Evolutionary conservation across 2,329 filamentous ascomycete species (phyloP), one percentile per base, ranked within the genome.

Genomic region (Ilyonectria mors-panacis): DNA sequence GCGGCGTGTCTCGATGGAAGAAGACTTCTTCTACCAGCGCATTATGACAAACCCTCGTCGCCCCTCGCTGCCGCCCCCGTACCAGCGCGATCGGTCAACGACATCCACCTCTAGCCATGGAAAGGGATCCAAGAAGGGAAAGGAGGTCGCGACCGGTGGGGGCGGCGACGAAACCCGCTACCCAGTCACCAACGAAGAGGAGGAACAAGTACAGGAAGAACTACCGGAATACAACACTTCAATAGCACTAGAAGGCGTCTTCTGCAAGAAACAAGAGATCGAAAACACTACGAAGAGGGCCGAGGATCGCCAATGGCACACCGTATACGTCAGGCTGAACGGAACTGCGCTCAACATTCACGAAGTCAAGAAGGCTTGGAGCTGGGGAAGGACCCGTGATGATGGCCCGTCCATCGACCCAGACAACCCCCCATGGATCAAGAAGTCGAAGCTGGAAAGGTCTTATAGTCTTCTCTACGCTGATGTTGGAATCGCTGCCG

Each of bases 381-480:
- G 82, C 30, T 85, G 84, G 81, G 85, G 85, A 65, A 82, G 81
- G 75, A 83, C 79, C 63, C 79, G 77, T 67, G 86, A 84, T 69
- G 87, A 84, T 53, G 85, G 85, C 1, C 84, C 85, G 3, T 83
- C 83, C 19, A 81, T 86, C 65, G 84, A 81, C 67, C 84, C 84
- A 19, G 85, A 86, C 74, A 84, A 82, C 72, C 87, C 83, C 30
- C 83, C 81, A 45, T 91, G 80, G 82, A 79, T 87, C 48, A 86
- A 81, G 70, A 85, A 81, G 67, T 88, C 87, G 21, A 84, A 84
- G 62, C 80, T 94, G 42, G 82, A 93, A 69, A 88, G 85, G 77
- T 87, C 86, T n/a, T 94, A 93, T 77, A 92, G 89, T 59, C 84
- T 94, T 54, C 87, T 93, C 70, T 91, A 94, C 76, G 92, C 92